Conservation (phyloP, 768 basidiomycete species). For the Rhizopogon sp. region DNA sequence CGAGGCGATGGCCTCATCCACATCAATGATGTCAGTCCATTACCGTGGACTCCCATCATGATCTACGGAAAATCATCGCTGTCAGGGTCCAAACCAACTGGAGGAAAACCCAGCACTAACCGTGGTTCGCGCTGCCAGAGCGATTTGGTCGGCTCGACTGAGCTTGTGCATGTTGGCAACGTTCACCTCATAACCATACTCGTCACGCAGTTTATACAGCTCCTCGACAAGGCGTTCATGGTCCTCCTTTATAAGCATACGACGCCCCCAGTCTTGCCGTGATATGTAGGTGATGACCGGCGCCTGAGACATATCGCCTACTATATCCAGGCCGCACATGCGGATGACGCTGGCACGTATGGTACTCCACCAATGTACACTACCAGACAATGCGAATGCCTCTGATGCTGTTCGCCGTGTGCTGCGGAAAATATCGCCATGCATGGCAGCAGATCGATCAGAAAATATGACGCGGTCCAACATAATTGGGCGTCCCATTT, state of each 20-base stretch:
- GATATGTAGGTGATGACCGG: conserved; percentile 93
- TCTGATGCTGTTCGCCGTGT: conserved; percentile 77
- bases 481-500: conserved; percentile 64
- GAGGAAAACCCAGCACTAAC: conserved; percentile 37
- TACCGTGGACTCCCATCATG: conserved; percentile 93
- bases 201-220: conserved; percentile 61
- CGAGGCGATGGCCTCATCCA: conserved; percentile 89
- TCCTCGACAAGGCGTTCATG: conserved; percentile 78
- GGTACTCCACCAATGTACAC: conserved; percentile 80
- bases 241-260: conserved; percentile 72
- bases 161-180: conserved; percentile 83
- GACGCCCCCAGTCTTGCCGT: conserved; percentile 81
- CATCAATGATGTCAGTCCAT: conserved; percentile 80
- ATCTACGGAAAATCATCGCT: conserved; percentile 46
- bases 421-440: conserved; percentile 55
- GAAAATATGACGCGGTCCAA: conserved; percentile 86
- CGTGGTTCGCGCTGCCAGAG: conserved; percentile 78
- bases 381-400: conserved; percentile 70
- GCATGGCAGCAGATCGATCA: conserved; percentile 83
- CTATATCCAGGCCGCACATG: conserved; percentile 57
- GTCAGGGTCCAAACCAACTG: not conserved
- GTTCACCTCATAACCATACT: conserved; percentile 83
- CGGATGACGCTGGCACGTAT: conserved; percentile 68
- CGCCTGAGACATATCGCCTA: conserved; percentile 35
- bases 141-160: conserved; percentile 73